A percentile compares a stretch with the other conserved stretches of the same genome.
phyloP scores from a whole-genome alignment of 2,329 filamentous ascomycete genomes.

The Xylariomycetidae sp. region DNA sequence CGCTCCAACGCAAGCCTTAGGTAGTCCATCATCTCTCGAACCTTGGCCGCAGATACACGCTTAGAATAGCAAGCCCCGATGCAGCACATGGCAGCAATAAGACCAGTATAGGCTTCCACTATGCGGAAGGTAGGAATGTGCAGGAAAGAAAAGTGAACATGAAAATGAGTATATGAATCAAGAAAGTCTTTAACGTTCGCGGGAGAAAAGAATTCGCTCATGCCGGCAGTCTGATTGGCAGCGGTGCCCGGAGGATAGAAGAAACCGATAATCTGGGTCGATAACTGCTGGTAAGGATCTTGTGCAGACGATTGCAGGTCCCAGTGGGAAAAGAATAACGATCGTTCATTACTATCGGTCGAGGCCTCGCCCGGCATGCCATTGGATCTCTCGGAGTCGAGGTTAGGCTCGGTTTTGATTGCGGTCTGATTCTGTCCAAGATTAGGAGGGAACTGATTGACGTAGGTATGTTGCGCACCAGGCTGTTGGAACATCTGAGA shows the following conservation, averaged over 20 bases:
- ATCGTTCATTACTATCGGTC: slow-evolving; percentile 34
- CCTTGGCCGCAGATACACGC: slow-evolving; percentile 52
- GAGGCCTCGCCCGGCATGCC: slow-evolving; percentile 39
- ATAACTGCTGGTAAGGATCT: slow-evolving; percentile 50
- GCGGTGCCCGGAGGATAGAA: slow-evolving; percentile 53
- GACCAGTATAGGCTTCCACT: slow-evolving; percentile 59
- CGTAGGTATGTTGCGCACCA: slow-evolving; percentile 63
- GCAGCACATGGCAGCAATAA: slow-evolving; percentile 66
- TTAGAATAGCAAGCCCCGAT: slow-evolving; percentile 73
- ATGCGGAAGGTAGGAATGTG: slow-evolving; percentile 69
- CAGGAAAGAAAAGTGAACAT: slow-evolving; percentile 68
- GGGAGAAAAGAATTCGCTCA: slow-evolving; percentile 59
- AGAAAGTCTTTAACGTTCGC: slow-evolving; percentile 69
- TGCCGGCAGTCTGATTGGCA: slow-evolving; percentile 48
- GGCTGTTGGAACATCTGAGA: slow-evolving; percentile 69
- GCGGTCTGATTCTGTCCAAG: slow-evolving; percentile 64
- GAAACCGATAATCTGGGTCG: slow-evolving; percentile 52
- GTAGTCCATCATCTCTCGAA: slow-evolving; percentile 64
- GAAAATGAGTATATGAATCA: slow-evolving; percentile 66
- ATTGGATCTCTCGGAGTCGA: slow-evolving; percentile 45
- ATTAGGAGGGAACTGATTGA: slow-evolving; percentile 60
- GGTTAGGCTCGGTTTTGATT: slow-evolving; percentile 63
- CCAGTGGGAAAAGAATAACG: slow-evolving; percentile 47
- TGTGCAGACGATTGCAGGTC: slow-evolving; percentile 41
- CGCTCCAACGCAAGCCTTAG: slow-evolving; percentile 55